Evolutionary conservation across 306 rosid genomes (phyloP), one percentile per base, ranked within the genome.

Genomic region (Pueraria montana): DNA sequence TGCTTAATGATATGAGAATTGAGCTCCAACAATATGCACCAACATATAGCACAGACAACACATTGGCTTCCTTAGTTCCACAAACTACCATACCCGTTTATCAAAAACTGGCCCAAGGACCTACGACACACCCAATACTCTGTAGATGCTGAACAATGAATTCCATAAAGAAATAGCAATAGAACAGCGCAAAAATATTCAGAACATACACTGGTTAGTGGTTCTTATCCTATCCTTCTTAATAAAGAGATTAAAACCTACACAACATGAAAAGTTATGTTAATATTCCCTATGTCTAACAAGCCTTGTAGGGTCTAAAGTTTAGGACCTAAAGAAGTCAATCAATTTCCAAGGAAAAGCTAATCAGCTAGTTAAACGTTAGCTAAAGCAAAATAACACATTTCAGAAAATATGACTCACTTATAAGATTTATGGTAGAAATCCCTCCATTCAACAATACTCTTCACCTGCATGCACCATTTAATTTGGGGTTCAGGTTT

Each of bases 391-490:
- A 72, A 67, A 58, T 38, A 70, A 17, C 32, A 20, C 30, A 84
- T 78, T 70, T 74, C 42, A 24, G 72, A 69, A 78, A 76, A 61
- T 67, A 74, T 42, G 53, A 86, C 99, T 93, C 82, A 95, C 99
- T 55, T 93, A 86, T 95, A 93, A 68, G 85, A 84, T 90, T 85
- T 86, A 63, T 69, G 48, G 87, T 95, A 95, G 90, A 95, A 95
- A 81, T 88, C 93, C 83, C 98, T 89, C 99, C 99, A 95, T 42
- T 91, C 99, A 81, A 95, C 93, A 62, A 95, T 76, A 80, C 97
- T 91, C 91, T 95, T 95, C 76, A 95, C 97, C 98, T 95, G 88
- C 80, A 91, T 11, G 65, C 63, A 52, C 40, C 52, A 38, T 67
- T 83, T 80, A 52, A 76, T 62, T 26, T 42, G 5, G 11, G 16